Conservation (phyloP, 2,329 filamentous ascomycete genomes). For the Drechmeria coniospora region DNA sequence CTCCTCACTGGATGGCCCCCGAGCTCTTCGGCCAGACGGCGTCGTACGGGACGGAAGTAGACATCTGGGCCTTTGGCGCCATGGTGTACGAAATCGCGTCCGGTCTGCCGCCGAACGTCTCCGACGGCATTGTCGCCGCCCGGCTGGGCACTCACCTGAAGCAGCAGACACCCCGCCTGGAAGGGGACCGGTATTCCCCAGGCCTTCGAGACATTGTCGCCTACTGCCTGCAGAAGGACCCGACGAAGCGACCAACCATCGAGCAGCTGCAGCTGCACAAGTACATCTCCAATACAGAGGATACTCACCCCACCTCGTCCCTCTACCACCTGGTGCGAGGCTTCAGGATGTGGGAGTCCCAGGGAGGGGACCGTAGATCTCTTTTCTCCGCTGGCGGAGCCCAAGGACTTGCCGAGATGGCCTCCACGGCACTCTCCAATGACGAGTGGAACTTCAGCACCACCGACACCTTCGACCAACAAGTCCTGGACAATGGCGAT, state of each 20-base stretch:
- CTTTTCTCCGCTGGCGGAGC: slow-evolving; percentile 46
- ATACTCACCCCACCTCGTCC: slow-evolving; percentile 46
- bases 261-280: slow-evolving; percentile 53
- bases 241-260: slow-evolving; percentile 52
- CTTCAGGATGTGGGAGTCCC: slow-evolving; percentile 61
- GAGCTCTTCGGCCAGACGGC: slow-evolving; percentile 53
- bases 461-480: slow-evolving; percentile 46
- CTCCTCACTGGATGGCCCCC: slow-evolving; percentile 75
- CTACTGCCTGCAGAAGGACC: slow-evolving; percentile 56
- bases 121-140: slow-evolving; percentile 30
- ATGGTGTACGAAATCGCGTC: slow-evolving; percentile 71
- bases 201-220: slow-evolving; percentile 54
- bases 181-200: slow-evolving; percentile 56
- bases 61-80: slow-evolving; percentile 77
- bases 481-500: slow-evolving; percentile 35
- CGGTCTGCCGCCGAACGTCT: slow-evolving; percentile 56
- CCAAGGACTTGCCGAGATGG: slow-evolving; percentile 31
- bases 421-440: slow-evolving; percentile 28
- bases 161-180: slow-evolving; percentile 49
- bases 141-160: slow-evolving; percentile 42
- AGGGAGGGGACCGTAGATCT: slow-evolving; percentile 54
- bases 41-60: slow-evolving; percentile 56
- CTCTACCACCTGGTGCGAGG: slow-evolving; percentile 53
- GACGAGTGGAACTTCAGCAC: slow-evolving; percentile 57
- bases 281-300: slow-evolving; percentile 49